Percentiles rank a stretch among this genome's conserved stretches.
These are phyloP conservation scores for Solanum bulbocastanum DNA, from an alignment of 257 asterid species.

Conservation along the genomic window DNA sequence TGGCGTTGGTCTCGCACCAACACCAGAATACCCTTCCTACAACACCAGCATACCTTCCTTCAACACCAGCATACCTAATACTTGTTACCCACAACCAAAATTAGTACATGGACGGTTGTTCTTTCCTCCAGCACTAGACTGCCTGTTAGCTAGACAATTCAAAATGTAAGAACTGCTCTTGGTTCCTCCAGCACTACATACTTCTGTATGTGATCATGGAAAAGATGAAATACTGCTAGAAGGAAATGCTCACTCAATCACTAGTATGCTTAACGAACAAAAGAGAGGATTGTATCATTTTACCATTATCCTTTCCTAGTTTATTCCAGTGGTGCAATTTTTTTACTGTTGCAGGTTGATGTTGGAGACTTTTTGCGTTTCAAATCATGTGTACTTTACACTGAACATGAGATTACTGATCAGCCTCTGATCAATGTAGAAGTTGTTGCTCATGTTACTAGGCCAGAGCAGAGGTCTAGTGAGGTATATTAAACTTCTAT, in stretches of 20 bases:
- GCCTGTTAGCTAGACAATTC: neutral
- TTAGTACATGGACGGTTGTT: neutral
- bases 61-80: neutral
- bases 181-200: neutral
- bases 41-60: neutral
- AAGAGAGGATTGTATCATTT: neutral
- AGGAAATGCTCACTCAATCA: neutral
- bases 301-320: neutral
- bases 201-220: neutral
- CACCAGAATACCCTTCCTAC: neutral
- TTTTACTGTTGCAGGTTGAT: slow-evolving; percentile 58
- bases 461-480: slow-evolving; percentile 88
- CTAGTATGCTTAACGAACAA: neutral
- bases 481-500: slow-evolving; percentile 46
- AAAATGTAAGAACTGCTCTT: neutral
- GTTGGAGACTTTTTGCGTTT: slow-evolving; percentile 95
- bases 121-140: neutral
- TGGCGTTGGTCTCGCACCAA: neutral
- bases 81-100: neutral
- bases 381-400: slow-evolving; percentile 74
- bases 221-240: neutral
- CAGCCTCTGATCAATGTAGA: slow-evolving; percentile 72
- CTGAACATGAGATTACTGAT: slow-evolving; percentile 58
- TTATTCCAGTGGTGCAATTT: neutral
- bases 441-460: slow-evolving; percentile 91